A percentile compares a stretch with the other conserved stretches of the same genome.
Evolutionary conservation across 495 filamentous ascomycete genomes (phyloP).

Genomic region (Rhypophila decipiens): DNA sequence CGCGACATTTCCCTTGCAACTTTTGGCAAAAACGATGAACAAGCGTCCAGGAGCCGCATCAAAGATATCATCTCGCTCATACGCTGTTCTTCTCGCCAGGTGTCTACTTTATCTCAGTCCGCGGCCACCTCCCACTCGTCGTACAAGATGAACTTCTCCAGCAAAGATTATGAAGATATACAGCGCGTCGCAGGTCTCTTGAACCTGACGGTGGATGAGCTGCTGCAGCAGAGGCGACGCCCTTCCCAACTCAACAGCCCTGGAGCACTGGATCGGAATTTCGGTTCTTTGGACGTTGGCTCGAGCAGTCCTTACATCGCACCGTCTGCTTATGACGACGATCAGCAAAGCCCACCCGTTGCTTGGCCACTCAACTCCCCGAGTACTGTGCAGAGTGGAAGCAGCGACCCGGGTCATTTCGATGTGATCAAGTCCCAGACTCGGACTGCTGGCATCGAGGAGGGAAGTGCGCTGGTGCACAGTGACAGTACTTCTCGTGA

Average conservation of each 20-base stretch:
- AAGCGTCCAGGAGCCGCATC: constrained; percentile 12
- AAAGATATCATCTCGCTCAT: constrained; percentile 14
- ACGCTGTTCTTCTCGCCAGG: not conserved
- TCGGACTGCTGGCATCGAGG: not conserved
- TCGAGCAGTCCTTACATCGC: not conserved
- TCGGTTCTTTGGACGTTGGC: constrained; percentile 1
- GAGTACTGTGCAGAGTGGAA: no score
- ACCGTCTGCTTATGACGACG: not conserved
- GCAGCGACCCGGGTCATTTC: not conserved
- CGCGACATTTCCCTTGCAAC: constrained; percentile 10
- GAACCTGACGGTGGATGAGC: constrained; percentile 23
- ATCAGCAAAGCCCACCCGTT: not conserved
- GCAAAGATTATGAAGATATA: constrained; percentile 20
- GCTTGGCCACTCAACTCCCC: no score
- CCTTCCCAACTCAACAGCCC: not conserved
- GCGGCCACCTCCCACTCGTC: not conserved
- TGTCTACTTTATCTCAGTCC: not conserved
- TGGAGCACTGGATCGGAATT: not conserved
- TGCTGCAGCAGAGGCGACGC: constrained; percentile 18
- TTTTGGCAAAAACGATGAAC: not conserved
- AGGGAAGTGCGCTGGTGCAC: no score
- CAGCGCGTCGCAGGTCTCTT: constrained; percentile 23
- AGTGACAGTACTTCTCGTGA: no score
- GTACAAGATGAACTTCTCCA: constrained; percentile 19
- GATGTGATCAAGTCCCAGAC: not conserved